A percentile compares a stretch with the other conserved stretches of the same genome.
phyloP scores from a whole-genome alignment of 305 asterid species.

The Rubia tinctorum region DNA sequence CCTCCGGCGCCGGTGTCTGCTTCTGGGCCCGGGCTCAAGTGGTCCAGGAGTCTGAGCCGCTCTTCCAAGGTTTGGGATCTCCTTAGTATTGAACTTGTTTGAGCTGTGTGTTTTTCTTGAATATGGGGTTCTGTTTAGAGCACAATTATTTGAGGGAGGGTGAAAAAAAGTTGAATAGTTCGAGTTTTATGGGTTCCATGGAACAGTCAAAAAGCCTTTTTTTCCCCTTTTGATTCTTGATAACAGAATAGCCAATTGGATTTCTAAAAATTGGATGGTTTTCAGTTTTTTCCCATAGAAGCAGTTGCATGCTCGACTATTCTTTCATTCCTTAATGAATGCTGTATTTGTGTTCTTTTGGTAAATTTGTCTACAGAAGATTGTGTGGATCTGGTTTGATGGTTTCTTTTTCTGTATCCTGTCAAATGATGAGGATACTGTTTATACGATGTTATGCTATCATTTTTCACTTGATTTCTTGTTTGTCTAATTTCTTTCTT shows the following conservation, averaged over 20 bases:
- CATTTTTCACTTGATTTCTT: background rate
- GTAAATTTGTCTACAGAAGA: background rate
- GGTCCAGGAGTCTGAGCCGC: slow-evolving; percentile 81
- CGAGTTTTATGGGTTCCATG: background rate
- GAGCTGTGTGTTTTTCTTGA: background rate
- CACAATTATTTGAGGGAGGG: background rate
- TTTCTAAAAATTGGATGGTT: background rate
- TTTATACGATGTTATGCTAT: background rate
- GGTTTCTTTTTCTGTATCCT: background rate
- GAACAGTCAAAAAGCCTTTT: background rate
- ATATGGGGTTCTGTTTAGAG: background rate
- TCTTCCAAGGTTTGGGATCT: slow-evolving; percentile 72
- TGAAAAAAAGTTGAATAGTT: background rate
- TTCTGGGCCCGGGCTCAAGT: slow-evolving; percentile 44
- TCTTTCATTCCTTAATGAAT: background rate
- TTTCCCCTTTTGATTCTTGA: background rate
- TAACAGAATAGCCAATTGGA: background rate
- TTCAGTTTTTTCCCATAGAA: background rate
- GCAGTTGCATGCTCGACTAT: background rate
- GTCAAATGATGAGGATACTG: background rate
- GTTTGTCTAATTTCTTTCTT: slow-evolving; percentile 17
- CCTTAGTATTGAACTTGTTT: background rate
- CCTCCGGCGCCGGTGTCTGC: slow-evolving; percentile 57
- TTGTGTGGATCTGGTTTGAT: background rate
- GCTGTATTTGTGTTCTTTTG: background rate